Percentiles rank a stretch among this genome's conserved stretches.
phyloP scores from a whole-genome alignment of 371 early-diverging fungal species.

The Rhizopus arrhizus region DNA sequence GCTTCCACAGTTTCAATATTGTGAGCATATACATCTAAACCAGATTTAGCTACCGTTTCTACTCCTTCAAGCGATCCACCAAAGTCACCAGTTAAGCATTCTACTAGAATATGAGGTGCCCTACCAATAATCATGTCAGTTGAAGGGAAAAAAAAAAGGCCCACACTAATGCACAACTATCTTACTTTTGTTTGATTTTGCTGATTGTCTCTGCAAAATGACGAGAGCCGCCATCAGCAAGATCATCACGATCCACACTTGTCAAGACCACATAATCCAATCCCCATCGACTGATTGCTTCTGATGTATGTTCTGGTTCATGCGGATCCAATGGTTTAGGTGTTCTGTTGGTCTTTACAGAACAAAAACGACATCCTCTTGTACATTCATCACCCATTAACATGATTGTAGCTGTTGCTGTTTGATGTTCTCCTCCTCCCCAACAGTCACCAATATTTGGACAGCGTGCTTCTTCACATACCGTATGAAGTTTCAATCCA shows the following conservation, averaged over 20 bases:
- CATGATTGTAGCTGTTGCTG: slow-evolving; percentile 99
- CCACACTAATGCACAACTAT: neutral
- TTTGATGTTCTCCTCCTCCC: slow-evolving; percentile 92
- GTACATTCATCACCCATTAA: slow-evolving; percentile 99
- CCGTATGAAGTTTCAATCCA: slow-evolving; percentile 90
- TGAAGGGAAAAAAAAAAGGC: too few species aligned
- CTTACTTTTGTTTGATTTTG: slow-evolving; percentile 80
- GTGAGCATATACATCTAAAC: slow-evolving; percentile 97
- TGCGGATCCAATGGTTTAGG: slow-evolving; percentile 89
- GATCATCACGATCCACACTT: slow-evolving; percentile 96
- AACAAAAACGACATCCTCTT: slow-evolving; percentile 97
- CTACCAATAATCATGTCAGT: slow-evolving; percentile 30
- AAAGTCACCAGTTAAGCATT: slow-evolving; percentile 96
- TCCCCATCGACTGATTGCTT: slow-evolving; percentile 95
- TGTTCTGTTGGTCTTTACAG: slow-evolving; percentile 91
- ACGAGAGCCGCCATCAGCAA: slow-evolving; percentile 89
- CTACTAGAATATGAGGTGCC: slow-evolving; percentile 91
- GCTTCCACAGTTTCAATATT: slow-evolving; percentile 97
- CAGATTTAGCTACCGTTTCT: slow-evolving; percentile 84
- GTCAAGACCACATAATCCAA: slow-evolving; percentile 97
- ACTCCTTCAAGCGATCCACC: slow-evolving; percentile 80
- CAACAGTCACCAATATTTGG: slow-evolving; percentile 98
- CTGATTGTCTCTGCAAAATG: slow-evolving; percentile 94
- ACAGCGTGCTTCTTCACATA: slow-evolving; percentile 95
- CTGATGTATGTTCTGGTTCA: slow-evolving; percentile 95